A percentile compares a stretch with the other conserved stretches of the same genome.
These are phyloP conservation scores for Bathelium albidoporum DNA, from an alignment of 495 filamentous ascomycete genomes.

Conservation along the genomic window DNA sequence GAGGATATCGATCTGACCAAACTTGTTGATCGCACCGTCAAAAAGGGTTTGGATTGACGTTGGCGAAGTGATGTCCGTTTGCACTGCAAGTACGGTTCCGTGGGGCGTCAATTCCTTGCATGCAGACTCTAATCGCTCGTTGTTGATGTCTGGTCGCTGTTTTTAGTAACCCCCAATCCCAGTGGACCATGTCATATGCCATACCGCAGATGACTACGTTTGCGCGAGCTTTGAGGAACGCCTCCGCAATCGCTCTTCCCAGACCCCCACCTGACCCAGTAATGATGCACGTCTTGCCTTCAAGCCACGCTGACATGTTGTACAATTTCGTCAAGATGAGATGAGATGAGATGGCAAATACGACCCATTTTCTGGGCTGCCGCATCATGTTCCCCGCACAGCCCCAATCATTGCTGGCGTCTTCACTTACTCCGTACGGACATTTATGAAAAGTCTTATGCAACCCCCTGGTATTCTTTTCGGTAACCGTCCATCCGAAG, in stretches of 20 bases:
- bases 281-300: constrained; percentile 15
- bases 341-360: too few species aligned
- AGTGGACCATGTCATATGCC: background rate
- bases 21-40: constrained; percentile 13
- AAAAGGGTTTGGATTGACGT: constrained; percentile 15
- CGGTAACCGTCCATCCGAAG: too few species aligned
- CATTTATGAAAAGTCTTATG: too few species aligned
- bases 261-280: constrained; percentile 23
- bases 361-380: too few species aligned
- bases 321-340: too few species aligned
- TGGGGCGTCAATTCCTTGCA: background rate
- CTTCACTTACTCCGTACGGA: too few species aligned
- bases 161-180: too few species aligned
- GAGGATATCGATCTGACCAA: constrained; percentile 33
- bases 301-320: background rate
- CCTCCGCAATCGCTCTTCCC: constrained; percentile 19
- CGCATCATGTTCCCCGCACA: too few species aligned
- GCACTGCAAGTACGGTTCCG: constrained; percentile 11
- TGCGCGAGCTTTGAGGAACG: constrained; percentile 18
- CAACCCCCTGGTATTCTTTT: too few species aligned
- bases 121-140: background rate
- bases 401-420: too few species aligned
- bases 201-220: constrained; percentile 25
- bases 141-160: background rate
- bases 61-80: constrained; percentile 16